phyloP scores from a whole-genome alignment of 2,329 filamentous ascomycete genomes.

The Colletotrichum acutatum region DNA sequence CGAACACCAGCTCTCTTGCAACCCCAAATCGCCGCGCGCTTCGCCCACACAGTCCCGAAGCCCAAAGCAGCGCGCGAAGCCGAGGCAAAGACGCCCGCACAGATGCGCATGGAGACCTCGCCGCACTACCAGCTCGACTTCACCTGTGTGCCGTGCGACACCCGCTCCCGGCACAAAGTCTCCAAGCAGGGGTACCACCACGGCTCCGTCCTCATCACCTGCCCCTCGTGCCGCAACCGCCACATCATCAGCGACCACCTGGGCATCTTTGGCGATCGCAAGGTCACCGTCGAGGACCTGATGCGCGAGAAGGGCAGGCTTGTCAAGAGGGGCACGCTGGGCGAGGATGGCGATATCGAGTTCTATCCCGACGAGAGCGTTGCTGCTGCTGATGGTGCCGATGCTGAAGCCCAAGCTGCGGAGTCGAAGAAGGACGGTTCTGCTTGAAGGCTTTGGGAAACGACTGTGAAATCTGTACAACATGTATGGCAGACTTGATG shows the following conservation, averaged over 20 bases:
- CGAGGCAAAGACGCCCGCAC: slow-evolving; percentile 39
- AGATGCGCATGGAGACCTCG: slow-evolving; percentile 47
- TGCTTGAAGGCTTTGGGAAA: neutral
- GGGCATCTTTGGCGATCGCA: slow-evolving; percentile 77
- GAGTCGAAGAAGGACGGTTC: slow-evolving; percentile 8
- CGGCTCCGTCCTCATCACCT: slow-evolving; percentile 89
- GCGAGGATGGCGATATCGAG: slow-evolving; percentile 87
- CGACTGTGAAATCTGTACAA: neutral
- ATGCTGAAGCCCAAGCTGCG: slow-evolving; percentile 1
- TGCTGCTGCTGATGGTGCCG: neutral
- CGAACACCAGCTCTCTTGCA: slow-evolving; percentile 3
- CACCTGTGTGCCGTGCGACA: slow-evolving; percentile 87
- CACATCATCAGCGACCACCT: slow-evolving; percentile 95
- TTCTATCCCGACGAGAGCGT: slow-evolving; percentile 82
- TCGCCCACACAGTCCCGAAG: slow-evolving; percentile 42
- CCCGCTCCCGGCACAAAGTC: slow-evolving; percentile 84
- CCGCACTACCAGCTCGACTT: slow-evolving; percentile 90
- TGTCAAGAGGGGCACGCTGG: slow-evolving; percentile 76
- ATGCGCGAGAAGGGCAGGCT: slow-evolving; percentile 79
- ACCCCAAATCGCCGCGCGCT: slow-evolving; percentile 33
- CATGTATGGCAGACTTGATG: neutral
- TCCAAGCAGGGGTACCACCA: slow-evolving; percentile 96
- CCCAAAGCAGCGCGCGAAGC: slow-evolving; percentile 27
- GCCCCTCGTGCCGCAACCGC: slow-evolving; percentile 84
- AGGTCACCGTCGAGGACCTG: slow-evolving; percentile 80